These are phyloP conservation scores for Medicago truncatula DNA, from an alignment of 306 rosid species.

Conservation along the genomic window MtrunA17r5.0-ANR NC_053047.1:8350001-8350500, in stretches of 20 bases:
- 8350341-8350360: background rate
- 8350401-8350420: slow-evolving; percentile 5
- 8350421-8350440: slow-evolving; percentile 3
- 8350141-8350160: slow-evolving; percentile 3
- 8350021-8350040: background rate
- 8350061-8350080: background rate
- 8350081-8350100: slow-evolving; percentile 6
- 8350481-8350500: background rate
- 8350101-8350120: background rate
- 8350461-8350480: background rate
- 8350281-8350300: background rate
- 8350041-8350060: slow-evolving; percentile 7
- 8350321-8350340: background rate
- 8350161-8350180: background rate
- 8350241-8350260: background rate
- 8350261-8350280: slow-evolving; percentile 2
- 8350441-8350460: background rate
- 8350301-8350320: background rate
- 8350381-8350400: background rate
- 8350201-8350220: slow-evolving; percentile 15
- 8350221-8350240: background rate
- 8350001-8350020: slow-evolving; percentile 38
- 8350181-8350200: slow-evolving; percentile 18
- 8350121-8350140: slow-evolving; percentile 10
- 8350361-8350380: background rate